These are phyloP conservation scores for Pseudogymnoascus verrucosus DNA, from an alignment of 2,329 filamentous ascomycete species.

Conservation along the genomic window DNA sequence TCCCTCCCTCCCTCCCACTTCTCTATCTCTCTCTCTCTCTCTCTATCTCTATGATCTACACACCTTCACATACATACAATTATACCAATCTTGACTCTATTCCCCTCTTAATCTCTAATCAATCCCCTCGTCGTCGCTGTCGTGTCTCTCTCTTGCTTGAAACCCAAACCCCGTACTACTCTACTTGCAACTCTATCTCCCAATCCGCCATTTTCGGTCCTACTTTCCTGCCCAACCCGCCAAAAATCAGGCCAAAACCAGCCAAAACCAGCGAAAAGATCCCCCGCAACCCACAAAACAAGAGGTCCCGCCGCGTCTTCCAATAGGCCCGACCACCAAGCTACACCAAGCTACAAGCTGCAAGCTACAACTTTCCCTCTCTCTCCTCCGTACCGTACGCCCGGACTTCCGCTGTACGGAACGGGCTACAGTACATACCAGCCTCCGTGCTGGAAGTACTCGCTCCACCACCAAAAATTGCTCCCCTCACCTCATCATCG, in stretches of 20 bases:
- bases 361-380: neutral
- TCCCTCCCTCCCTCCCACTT: neutral
- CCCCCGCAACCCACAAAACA: neutral
- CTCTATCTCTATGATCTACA: neutral
- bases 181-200: neutral
- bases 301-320: neutral
- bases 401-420: no score
- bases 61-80: neutral
- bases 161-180: neutral
- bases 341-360: neutral
- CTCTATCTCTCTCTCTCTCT: neutral
- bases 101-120: neutral
- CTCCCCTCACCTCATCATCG: neutral
- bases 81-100: neutral
- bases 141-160: neutral
- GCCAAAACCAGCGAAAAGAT: neutral
- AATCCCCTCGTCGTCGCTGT: neutral
- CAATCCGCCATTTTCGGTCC: neutral
- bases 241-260: neutral
- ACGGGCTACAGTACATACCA: neutral
- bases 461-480: neutral
- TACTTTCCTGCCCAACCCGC: neutral
- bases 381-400: no score
- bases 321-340: neutral
- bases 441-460: neutral